Evolutionary conservation across 495 filamentous ascomycete species (phyloP).

Genomic region (Lichenothelia convexa): DNA sequence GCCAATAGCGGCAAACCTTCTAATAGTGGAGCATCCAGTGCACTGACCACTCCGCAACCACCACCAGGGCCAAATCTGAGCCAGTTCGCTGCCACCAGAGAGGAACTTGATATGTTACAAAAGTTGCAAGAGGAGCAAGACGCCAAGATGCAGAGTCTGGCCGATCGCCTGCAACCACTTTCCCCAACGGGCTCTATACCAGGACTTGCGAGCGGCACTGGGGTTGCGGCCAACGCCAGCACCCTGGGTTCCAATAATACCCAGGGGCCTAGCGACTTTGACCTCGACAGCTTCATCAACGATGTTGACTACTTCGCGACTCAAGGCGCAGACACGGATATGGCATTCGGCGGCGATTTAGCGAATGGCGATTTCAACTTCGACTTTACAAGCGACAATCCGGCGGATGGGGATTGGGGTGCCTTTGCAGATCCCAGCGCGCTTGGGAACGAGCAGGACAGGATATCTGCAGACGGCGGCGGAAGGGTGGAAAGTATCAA

Average conservation of each 20-base stretch:
- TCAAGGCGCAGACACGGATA: not conserved
- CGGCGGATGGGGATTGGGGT: not conserved
- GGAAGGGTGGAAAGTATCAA: slow-evolving; percentile 18
- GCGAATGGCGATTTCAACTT: slow-evolving; percentile 4
- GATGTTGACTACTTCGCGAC: slow-evolving; percentile 12
- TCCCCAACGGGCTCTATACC: slow-evolving; percentile 67
- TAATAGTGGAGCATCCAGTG: slow-evolving; percentile 21
- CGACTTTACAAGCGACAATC: slow-evolving; percentile 5
- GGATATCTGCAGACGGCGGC: slow-evolving; percentile 3
- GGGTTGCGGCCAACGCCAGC: too few species aligned
- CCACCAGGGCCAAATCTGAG: slow-evolving; percentile 43
- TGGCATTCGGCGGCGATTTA: not conserved
- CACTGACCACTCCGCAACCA: slow-evolving; percentile 40
- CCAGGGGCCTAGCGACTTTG: slow-evolving; percentile 18
- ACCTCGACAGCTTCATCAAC: slow-evolving; percentile 17
- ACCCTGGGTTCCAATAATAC: too few species aligned
- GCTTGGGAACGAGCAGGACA: slow-evolving; percentile 1
- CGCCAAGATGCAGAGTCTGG: slow-evolving; percentile 49
- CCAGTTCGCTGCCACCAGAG: slow-evolving; percentile 31
- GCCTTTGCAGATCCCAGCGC: not conserved
- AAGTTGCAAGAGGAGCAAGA: slow-evolving; percentile 58
- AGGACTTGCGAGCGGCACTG: slow-evolving; percentile 35
- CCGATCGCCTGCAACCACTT: slow-evolving; percentile 51
- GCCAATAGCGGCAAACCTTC: slow-evolving; percentile 19
- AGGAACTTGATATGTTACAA: slow-evolving; percentile 55